Evolutionary conservation across 352 stramenopile species (phyloP), one percentile per base, ranked within the genome.

Genomic region (Globisporangium nunn): DNA sequence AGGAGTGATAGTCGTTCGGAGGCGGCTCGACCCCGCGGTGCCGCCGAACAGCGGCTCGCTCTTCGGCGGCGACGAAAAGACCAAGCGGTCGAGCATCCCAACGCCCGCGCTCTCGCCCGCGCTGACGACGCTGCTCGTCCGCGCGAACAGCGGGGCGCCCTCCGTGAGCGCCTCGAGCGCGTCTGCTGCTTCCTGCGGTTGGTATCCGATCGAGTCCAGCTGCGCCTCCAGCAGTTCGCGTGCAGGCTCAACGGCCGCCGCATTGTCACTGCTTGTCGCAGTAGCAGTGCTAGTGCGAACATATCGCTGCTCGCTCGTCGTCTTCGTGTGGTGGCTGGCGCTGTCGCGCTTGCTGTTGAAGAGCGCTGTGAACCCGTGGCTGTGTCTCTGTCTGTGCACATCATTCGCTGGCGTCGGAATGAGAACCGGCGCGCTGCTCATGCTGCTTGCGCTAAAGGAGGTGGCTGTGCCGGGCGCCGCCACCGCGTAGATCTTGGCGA

Each of bases 401-500:
- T 54, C n/a, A 18, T 30, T 41, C 53, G n/a, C 15, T 7, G 37
- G 23, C 3, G 41, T 12, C 12, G 53, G 41, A 15, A 52, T 59
- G 11, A 7, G 18, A 6, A 59, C 43, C 18, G 53, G 44, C 31
- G 29, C 33, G 30, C 53, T 59, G 18, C 23, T 52, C 6, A 5
- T 14, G 40, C 17, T 6, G 40, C 23, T 23, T 23, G 17, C 40
- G 14, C 40, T 14, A 14, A 28, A 4, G 14, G 15, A 18, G 15
- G 6, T 14, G 8, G 17, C 5, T 6, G 15, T 29, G 41, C 41
- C 41, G 15, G 62, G 35, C 2, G 72, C 61, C 7, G 50, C 43
- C 2, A 63, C 67, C 0, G 81, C 74, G 55, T 88, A 92, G 61
- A 92, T 91, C 59, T 88, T 85, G 29, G 80, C 81, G 41, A 92